phyloP scores from a whole-genome alignment of 345 rosid species.

The Brassica rapa region DNA sequence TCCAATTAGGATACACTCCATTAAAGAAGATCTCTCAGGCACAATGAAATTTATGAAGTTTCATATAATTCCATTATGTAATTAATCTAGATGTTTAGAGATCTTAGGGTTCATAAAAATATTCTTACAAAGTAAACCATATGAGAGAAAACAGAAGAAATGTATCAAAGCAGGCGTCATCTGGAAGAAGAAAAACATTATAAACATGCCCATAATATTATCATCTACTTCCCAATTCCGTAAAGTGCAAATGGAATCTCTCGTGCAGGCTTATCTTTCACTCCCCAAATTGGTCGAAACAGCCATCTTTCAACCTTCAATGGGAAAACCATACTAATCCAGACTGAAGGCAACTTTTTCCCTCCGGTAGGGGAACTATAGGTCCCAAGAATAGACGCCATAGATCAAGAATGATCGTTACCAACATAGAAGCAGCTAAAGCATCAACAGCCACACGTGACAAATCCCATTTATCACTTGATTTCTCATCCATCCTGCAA shows the following conservation, averaged over 20 bases:
- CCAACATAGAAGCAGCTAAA: slow-evolving; percentile 94
- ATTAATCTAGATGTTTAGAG: background rate
- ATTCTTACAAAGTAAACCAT: background rate
- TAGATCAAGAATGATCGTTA: slow-evolving; percentile 87
- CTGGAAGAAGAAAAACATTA: background rate
- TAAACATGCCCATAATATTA: background rate
- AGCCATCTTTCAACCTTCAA: slow-evolving; percentile 22
- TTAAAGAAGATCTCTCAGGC: too few relatives aligned
- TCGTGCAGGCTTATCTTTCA: background rate
- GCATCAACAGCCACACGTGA: slow-evolving; percentile 89
- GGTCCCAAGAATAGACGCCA: slow-evolving; percentile 98
- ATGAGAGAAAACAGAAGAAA: background rate
- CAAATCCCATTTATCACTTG: slow-evolving; percentile 76
- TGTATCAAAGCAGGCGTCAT: background rate
- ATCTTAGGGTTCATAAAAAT: background rate
- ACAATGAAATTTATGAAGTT: too few relatives aligned
- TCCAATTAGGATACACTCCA: too few relatives aligned
- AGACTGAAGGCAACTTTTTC: slow-evolving; percentile 62
- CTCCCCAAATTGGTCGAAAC: slow-evolving; percentile 10
- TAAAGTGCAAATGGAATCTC: background rate
- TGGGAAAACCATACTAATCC: slow-evolving; percentile 80
- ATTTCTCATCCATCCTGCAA: slow-evolving; percentile 88
- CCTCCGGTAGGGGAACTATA: slow-evolving; percentile 57
- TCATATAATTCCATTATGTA: too few relatives aligned
- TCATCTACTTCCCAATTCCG: background rate